These are phyloP conservation scores for Cordia subcordata DNA, from an alignment of 257 asterid species.

Conservation along the genomic window DNA sequence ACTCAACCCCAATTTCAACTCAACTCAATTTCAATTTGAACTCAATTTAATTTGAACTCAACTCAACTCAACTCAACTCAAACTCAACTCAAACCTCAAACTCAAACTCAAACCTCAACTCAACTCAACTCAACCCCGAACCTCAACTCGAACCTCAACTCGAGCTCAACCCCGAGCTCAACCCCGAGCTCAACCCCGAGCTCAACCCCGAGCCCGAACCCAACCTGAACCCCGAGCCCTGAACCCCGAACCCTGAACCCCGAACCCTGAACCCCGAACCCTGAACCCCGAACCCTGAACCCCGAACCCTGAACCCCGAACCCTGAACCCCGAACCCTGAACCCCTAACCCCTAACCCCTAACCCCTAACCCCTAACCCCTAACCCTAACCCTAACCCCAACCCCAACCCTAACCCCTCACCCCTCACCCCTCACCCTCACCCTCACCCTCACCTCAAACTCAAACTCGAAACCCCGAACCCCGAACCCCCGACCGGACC, in stretches of 20 bases:
- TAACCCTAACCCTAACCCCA: neutral
- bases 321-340: neutral
- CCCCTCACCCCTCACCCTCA: neutral
- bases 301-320: neutral
- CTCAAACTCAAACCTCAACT: too few relatives aligned
- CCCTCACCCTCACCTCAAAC: neutral
- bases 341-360: neutral
- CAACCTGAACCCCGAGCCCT: neutral
- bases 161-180: neutral
- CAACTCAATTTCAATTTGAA: too few relatives aligned
- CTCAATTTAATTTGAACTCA: too few relatives aligned
- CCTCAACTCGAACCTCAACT: neutral
- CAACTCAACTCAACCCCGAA: too few relatives aligned
- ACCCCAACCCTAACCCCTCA: neutral
- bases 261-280: neutral
- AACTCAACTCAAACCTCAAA: too few relatives aligned
- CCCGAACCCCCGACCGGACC: neutral
- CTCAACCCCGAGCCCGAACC: neutral
- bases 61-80: too few relatives aligned
- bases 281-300: constrained; percentile 1
- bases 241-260: constrained; percentile 1
- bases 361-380: neutral
- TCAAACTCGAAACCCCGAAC: neutral
- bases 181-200: neutral
- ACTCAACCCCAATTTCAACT: too few relatives aligned